Evolutionary conservation across 2,329 filamentous ascomycete species (phyloP), one percentile per base, ranked within the genome.

Genomic region (Aureobasidium mangrovei): DNA sequence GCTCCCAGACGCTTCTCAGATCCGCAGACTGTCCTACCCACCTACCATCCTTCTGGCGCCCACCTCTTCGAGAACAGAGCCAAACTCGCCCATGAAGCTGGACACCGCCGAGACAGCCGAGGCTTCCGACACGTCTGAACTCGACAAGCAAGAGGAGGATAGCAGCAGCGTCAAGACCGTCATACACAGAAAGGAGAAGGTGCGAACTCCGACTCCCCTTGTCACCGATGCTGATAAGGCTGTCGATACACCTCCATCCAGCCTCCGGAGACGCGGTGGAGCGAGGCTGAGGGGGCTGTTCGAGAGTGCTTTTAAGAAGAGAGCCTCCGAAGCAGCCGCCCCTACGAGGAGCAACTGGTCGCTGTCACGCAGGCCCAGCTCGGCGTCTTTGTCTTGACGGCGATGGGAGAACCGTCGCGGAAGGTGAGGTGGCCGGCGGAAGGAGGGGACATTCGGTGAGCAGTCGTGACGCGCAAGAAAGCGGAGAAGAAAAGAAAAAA

Each of bases 231-330:
- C 18, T 18, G 9, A 29, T 28, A 31, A 27, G 4, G 4, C 24
- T 9, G 36, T 31, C 7, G 4, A 33, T 24, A 52, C 48, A 36
- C 64, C 61, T 1, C 79, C 78, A 51, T 81, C 78, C 0, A 81
- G 65, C 6, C 78, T 69, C 2, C 75, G 65, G 56, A 74, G 73
- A n/a, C 70, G 70, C 64, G 79, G 77, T 0, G 63, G 41, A 5
- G 64, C 64, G 28, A 52, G 29, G 39, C 42, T 52, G 31, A 52
- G 36, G 48, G 48, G 35, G 29, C 43, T 38, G 48, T 52, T 52
- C 43, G 48, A 39, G 29, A 52, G 48, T 39, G 9, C 43, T 35
- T 52, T 39, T 52, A 52, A 52, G 48, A 42, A 39, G 43, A 52
- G 48, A 36, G 39, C 39, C 43, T 35, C 31, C 48, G 43, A 39